phyloP scores from a whole-genome alignment of 805 yeast species.

The Candida montana region DNA sequence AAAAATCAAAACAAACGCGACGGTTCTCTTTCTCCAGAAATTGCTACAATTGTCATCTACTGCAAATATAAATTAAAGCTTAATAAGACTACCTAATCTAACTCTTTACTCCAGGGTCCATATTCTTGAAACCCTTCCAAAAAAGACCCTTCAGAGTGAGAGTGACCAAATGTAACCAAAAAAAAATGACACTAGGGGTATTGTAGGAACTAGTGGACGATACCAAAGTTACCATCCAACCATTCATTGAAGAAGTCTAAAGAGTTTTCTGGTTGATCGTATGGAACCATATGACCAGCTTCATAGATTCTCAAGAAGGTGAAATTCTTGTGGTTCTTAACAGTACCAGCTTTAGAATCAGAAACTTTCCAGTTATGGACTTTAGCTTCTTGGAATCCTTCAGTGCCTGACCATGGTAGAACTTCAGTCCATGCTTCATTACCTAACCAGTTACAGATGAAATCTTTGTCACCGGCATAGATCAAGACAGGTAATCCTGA shows the following conservation, averaged over 20 bases:
- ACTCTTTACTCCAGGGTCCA: no score
- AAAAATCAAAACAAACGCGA: background rate
- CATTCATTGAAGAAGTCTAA: slow-evolving; percentile 82
- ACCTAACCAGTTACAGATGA: slow-evolving; percentile 95
- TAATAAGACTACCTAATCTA: no score
- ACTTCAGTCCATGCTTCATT: slow-evolving; percentile 80
- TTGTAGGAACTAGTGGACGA: slow-evolving; percentile 9
- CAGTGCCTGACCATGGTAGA: slow-evolving; percentile 60
- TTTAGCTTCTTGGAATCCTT: slow-evolving; percentile 44
- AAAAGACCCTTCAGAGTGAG: no score
- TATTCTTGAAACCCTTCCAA: no score
- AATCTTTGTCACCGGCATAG: slow-evolving; percentile 95
- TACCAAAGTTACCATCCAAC: slow-evolving; percentile 60
- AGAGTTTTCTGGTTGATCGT: slow-evolving; percentile 74
- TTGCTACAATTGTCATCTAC: no score
- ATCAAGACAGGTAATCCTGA: slow-evolving; percentile 73
- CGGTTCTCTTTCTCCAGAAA: no score
- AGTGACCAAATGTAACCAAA: no score
- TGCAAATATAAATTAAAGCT: no score
- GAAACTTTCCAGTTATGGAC: slow-evolving; percentile 41
- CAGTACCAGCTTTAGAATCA: slow-evolving; percentile 59
- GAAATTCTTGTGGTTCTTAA: slow-evolving; percentile 59
- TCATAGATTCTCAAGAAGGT: slow-evolving; percentile 81
- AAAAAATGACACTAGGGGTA: no score
- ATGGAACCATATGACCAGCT: slow-evolving; percentile 97